Conservation (phyloP, 768 basidiomycete species). For the Amanita phalloides region DNA sequence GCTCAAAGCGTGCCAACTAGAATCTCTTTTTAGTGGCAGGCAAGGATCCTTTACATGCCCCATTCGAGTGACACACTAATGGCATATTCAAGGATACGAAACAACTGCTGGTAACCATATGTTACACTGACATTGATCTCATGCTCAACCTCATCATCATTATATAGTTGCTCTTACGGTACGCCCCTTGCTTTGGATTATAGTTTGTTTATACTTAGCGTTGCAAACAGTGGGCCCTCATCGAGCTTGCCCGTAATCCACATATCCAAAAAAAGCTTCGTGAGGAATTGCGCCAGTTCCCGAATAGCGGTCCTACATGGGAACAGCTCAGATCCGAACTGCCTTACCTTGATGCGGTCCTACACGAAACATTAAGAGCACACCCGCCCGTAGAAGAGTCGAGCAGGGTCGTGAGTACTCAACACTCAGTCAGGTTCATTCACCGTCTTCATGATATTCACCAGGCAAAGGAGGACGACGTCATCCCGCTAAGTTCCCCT, state of each 20-base stretch:
- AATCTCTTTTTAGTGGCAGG: constrained; percentile 12
- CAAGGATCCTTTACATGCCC: not conserved
- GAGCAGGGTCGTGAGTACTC: constrained; percentile 17
- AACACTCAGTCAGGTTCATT: too few relatives aligned
- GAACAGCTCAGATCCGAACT: constrained; percentile 31
- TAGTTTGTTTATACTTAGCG: not conserved
- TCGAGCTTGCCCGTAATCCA: constrained; percentile 13
- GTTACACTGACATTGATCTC: not conserved
- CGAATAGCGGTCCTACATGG: constrained; percentile 23
- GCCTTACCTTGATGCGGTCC: constrained; percentile 32
- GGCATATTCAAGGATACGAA: constrained; percentile 9
- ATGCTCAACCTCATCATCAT: not conserved
- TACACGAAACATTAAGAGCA: constrained; percentile 26
- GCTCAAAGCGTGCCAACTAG: not conserved
- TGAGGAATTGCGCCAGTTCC: constrained; percentile 10
- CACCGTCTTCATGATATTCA: not conserved
- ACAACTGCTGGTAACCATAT: constrained; percentile 6
- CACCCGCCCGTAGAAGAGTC: constrained; percentile 22
- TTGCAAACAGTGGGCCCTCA: constrained; percentile 12
- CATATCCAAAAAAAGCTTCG: constrained; percentile 11
- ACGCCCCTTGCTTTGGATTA: not conserved
- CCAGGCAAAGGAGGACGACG: constrained; percentile 26
- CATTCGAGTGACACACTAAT: not conserved
- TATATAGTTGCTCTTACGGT: not conserved
- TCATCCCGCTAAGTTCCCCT: constrained; percentile 25